Conservation (phyloP, 805 yeast genomes). For the Candida corydali region DNA sequence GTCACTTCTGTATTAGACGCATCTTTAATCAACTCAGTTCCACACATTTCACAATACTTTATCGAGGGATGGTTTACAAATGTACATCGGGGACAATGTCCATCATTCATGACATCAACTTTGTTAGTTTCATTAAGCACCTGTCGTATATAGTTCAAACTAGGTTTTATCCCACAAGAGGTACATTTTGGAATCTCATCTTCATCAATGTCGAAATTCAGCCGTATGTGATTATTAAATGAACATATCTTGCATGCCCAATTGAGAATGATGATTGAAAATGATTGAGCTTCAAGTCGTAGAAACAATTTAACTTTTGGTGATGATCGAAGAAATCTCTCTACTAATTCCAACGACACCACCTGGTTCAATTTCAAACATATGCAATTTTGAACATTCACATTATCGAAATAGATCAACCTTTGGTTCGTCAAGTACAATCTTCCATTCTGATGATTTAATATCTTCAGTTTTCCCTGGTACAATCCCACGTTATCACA, state of each 20-base stretch:
- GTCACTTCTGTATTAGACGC: not conserved
- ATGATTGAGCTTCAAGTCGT: constrained; percentile 5
- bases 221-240: constrained; percentile 47
- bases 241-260: constrained; percentile 94
- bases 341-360: constrained; percentile 31
- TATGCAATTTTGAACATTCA: constrained; percentile 33
- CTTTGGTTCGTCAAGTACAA: constrained; percentile 72
- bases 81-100: constrained; percentile 58
- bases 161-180: constrained; percentile 36
- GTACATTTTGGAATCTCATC: constrained; percentile 30
- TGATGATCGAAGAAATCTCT: constrained; percentile 68
- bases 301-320: constrained; percentile 59
- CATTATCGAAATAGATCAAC: constrained; percentile 66
- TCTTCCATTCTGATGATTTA: constrained; percentile 68
- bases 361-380: constrained; percentile 44
- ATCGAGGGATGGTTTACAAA: constrained; percentile 80
- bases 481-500: constrained; percentile 61
- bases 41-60: constrained; percentile 83
- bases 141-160: constrained; percentile 7
- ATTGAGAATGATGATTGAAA: constrained; percentile 13
- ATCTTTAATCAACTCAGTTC: constrained; percentile 39
- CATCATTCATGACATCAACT: not conserved
- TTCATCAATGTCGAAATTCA: constrained; percentile 14
- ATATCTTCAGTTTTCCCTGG: constrained; percentile 66
- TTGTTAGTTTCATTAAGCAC: not conserved